phyloP scores from a whole-genome alignment of 148 eudicot species.

The Chenopodium formosanum region DNA sequence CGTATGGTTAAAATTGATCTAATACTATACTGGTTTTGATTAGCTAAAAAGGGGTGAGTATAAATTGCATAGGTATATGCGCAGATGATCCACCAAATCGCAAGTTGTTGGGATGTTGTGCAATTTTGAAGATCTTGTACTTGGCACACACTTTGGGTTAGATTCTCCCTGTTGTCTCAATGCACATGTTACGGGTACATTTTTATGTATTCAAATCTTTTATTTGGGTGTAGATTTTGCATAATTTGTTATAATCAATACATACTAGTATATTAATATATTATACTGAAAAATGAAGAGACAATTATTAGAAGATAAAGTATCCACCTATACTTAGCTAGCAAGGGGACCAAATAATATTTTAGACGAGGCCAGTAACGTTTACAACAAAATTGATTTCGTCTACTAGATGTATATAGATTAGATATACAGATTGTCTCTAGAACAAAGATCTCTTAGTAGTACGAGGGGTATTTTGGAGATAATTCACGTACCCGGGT shows the following conservation, averaged over 20 bases:
- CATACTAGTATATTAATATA: neutral
- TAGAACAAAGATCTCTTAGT: no score
- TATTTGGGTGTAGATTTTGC: constrained; percentile 1
- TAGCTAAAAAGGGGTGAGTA: neutral
- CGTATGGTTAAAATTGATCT: neutral
- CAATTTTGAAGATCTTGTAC: constrained; percentile 26
- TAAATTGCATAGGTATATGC: neutral
- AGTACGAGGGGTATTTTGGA: no score
- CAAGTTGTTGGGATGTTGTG: constrained; percentile 33
- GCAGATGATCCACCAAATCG: constrained; percentile 29
- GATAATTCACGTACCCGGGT: no score
- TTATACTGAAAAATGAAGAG: neutral
- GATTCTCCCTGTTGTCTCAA: constrained; percentile 24
- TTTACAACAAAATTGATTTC: neutral
- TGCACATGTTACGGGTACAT: constrained; percentile 17
- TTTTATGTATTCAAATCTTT: neutral
- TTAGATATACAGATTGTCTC: no score
- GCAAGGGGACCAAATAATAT: constrained; percentile 11
- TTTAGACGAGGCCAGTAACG: neutral
- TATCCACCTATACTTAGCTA: constrained; percentile 11
- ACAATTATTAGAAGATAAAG: neutral
- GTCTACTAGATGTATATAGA: neutral
- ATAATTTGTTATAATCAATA: neutral
- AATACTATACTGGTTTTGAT: neutral
- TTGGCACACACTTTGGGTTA: constrained; percentile 29